Base-by-base conservation (phyloP, 2,329 filamentous ascomycete species). In the Diaporthe amygdali region DNA sequence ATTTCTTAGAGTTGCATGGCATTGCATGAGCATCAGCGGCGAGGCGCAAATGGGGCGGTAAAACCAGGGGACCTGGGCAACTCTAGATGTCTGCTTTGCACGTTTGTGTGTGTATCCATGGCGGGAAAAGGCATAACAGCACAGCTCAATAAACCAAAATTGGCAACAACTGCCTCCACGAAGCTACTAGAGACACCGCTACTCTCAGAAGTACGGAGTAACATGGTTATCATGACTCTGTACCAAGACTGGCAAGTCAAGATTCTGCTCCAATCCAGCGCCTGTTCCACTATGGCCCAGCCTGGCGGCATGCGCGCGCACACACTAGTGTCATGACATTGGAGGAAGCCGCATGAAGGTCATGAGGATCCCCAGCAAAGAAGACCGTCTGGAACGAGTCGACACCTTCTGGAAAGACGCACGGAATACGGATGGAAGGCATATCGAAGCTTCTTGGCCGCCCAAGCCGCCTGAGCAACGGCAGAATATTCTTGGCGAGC, bases 1-100 rank as follows among this genome's bases (percentile, higher is more conserved):
- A 56, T 15, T 34, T 8, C 39, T 68, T 22, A 59, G 47, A 66
- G 20, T 66, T 44, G 34, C 49, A 54, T 66, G 49, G 46, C 63
- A 54, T 68, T 59, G 52, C 52, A 68, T 59, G 52, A 41, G 52
- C 66, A 68, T 68, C 66, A 41, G 44, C 55, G 66, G 52, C 44
- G 20, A 39, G 66, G 66, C 66, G 66, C 52, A 68, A 47, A 59
- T 15, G 47, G 39, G 66, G 41, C 44, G 66, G 52, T 37, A 47
- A 27, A 44, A 6, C n/a, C 20, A 34, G 41, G 41, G 27, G 39
- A 30, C 37, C 44, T 46, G 27, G 44, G 25, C n/a, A 47, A 49
- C 30, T 34, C 44, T 30, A 44, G 41, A 37, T 64, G 59, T 64
- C 37, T 39, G 37, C 37, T 39, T 39, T 39, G 37, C 15, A 39